Base-by-base conservation (phyloP, 2,329 filamentous ascomycete species). In the Blastomyces percursus region DNA sequence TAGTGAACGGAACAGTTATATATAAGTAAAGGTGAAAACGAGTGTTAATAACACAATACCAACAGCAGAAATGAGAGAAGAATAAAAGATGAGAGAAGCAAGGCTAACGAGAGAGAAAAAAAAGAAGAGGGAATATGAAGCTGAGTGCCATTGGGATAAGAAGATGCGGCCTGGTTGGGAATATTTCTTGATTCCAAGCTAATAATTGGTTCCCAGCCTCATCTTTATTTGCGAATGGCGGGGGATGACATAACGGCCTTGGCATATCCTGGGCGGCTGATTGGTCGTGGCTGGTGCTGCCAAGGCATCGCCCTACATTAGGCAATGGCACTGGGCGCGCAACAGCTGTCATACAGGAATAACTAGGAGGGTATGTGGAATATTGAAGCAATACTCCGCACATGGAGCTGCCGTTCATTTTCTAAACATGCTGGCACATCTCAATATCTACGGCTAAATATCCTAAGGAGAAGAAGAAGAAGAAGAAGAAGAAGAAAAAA, bases 241-340 rank as follows among this genome's bases (percentile, higher is more conserved):
- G 61, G 64, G 65, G 60, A 62, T 64, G 62, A 64, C 54, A 60
- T 63, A 64, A 61, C 61, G 24, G 42, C 32, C 59, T 60, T 60
- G 59, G 61, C 59, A 19, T 3, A 21, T 32, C 50, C 46, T 9
- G 21, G 16, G 44, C 55, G 51, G 58, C 51, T 64, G 60, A 55
- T 57, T 24, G 55, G 61, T 46, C 57, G 59, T 4, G 8, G 46
- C 59, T 38, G 32, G 30, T n/a, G 21, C 40, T 12, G 42, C 57
- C 57, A 59, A 59, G 57, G 12, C 57, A 21, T 48, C 35, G 57
- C 57, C 57, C 57, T 46, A 48, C 56, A 48, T 57, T 4, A 56
- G 54, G 16, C 16, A 24, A 24, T 7, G 32, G 32, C 32, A 30
- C 27, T 30, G n/a, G n/a, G 30, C 4, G 35, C 35, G 32, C 8